Conservation (phyloP, 345 rosid genomes). For the Eucalyptus decipiens region DNA sequence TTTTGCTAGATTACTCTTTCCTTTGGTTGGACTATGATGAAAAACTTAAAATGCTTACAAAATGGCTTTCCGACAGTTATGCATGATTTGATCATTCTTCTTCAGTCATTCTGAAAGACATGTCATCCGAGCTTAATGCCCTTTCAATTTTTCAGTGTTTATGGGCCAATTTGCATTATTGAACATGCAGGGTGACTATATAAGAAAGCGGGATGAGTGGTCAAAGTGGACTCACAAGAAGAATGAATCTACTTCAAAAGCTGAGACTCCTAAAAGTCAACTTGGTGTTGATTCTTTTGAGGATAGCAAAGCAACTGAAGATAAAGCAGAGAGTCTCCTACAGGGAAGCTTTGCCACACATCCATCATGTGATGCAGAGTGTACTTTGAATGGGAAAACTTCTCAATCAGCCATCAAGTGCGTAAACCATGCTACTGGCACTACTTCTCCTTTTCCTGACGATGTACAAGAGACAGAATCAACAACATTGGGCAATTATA, state of each 20-base stretch:
- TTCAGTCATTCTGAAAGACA: background rate
- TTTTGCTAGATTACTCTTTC: background rate
- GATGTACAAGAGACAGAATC: background rate
- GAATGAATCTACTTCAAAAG: slow-evolving; percentile 5
- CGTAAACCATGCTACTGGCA: background rate
- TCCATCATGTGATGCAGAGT: slow-evolving; percentile 1
- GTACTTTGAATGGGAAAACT: background rate
- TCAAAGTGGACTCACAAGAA: slow-evolving; percentile 51
- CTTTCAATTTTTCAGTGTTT: background rate
- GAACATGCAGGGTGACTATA: slow-evolving; percentile 48
- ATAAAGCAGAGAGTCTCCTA: background rate
- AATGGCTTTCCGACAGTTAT: background rate
- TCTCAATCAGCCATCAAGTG: slow-evolving; percentile 1
- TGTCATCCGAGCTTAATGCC: background rate
- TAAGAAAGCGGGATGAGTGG: slow-evolving; percentile 74
- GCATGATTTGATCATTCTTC: background rate
- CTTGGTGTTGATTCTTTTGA: slow-evolving; percentile 3
- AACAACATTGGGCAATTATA: background rate
- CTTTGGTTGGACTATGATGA: background rate
- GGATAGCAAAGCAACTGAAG: slow-evolving; percentile 4
- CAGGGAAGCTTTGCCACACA: slow-evolving; percentile 4
- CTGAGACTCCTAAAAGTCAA: slow-evolving; percentile 23
- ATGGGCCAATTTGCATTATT: background rate
- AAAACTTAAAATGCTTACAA: background rate
- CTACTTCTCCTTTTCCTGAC: background rate